Base-by-base conservation (phyloP, 1,139 yeast genomes). In the Arxiozyma slooffiae region DNA sequence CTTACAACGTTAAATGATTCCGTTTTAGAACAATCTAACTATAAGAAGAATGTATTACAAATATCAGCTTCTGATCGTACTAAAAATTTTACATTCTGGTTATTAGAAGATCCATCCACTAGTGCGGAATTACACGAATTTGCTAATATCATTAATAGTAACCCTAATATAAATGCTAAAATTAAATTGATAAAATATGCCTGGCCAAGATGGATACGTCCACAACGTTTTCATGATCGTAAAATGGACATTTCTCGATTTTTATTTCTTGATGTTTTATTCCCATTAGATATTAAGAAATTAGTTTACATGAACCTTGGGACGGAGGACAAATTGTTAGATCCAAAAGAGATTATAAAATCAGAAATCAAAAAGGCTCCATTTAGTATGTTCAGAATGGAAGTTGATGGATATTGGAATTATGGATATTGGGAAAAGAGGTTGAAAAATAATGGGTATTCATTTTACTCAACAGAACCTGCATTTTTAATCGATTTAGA, bases 181-280 rank as follows among this genome's bases (percentile, higher is more conserved):
- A 60, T 67, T 59, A 90, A 88, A 60, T 69, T 86, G 44, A 74
- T 92, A 20, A 79, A 84, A 1, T 92, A 86, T 67, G 83, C 85
- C 57, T 92, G 98, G 98, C 98, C 98, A 11, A 68, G 73, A 23
- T 92, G 97, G 95, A 71, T 92, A 30, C 75, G 94, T 45, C 75
- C 74, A 1, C 97, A 92, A 67, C 66, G 81, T 36, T 89, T 82
- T 58, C 80, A 80, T 62, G 89, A 84, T 60, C 75, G 97, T 55
- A 79, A 82, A 3, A 80, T 88, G 48, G 87, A 96, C 90, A 96
- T 92, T 1, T 86, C 85, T 63, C 90, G 90, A 65, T 83, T 89
- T 42, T 69, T 92, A 48, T 89, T 92, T 57, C 69, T 89, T 55
- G 98, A 92, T 68, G 90, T 85, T 0, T 66, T 92, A 49, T 88